Conservation (phyloP, 2,329 filamentous ascomycete species). For the Zelopaecilomyces penicillatus region DNA sequence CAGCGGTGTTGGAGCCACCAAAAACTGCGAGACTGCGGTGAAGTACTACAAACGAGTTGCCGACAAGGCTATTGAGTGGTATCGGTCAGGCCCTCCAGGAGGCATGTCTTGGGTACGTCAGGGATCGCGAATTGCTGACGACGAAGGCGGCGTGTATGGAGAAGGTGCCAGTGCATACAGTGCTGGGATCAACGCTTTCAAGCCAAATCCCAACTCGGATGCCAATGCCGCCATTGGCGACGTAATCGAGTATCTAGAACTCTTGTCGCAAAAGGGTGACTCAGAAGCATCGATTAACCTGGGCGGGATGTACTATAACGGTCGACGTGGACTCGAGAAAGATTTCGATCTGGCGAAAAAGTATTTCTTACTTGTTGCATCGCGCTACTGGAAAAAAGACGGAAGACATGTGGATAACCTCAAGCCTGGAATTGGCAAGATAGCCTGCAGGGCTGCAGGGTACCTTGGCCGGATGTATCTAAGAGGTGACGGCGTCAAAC, state of each 20-base stretch:
- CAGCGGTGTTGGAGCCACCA: constrained; percentile 73
- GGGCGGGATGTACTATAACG: constrained; percentile 82
- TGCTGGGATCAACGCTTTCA: constrained; percentile 72
- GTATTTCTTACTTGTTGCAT: constrained; percentile 74
- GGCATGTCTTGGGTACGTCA: constrained; percentile 71
- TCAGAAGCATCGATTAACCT: constrained; percentile 80
- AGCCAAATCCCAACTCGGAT: constrained; percentile 65
- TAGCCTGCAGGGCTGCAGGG: constrained; percentile 75
- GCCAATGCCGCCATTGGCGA: constrained; percentile 83
- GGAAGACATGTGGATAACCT: constrained; percentile 65
- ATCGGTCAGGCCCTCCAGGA: constrained; percentile 81
- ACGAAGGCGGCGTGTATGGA: constrained; percentile 86
- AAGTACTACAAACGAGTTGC: constrained; percentile 90
- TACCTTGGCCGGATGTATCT: constrained; percentile 86
- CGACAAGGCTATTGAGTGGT: constrained; percentile 84
- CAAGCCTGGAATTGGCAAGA: constrained; percentile 63
- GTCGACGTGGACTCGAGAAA: constrained; percentile 63
- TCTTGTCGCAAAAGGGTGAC: constrained; percentile 85
- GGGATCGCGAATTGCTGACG: constrained; percentile 79
- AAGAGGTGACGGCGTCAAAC: constrained; percentile 73
- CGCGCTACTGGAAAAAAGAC: constrained; percentile 72
- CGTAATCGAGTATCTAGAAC: constrained; percentile 85
- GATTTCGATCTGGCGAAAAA: constrained; percentile 66
- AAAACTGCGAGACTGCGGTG: constrained; percentile 76
- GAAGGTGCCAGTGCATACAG: constrained; percentile 89